Conservation (phyloP, 768 basidiomycete species). For the Mycena metata region DNA sequence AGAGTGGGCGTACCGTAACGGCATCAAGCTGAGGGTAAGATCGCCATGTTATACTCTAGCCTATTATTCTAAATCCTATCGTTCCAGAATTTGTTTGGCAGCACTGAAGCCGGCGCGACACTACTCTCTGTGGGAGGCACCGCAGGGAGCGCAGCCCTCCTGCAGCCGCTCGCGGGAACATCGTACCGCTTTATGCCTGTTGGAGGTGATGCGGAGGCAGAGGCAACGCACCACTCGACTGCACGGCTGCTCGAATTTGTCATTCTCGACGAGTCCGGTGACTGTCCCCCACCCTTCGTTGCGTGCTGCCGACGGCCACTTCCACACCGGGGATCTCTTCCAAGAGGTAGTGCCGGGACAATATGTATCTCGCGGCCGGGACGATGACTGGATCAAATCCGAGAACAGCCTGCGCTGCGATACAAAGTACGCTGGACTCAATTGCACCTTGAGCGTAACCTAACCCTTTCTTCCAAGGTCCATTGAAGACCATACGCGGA, state of each 20-base stretch:
- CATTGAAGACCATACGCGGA: slow-evolving; percentile 70
- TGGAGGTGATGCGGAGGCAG: slow-evolving; percentile 43
- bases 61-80: slow-evolving; percentile 33
- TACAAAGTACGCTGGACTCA: slow-evolving; percentile 61
- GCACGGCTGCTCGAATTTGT: slow-evolving; percentile 69
- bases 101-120: slow-evolving; percentile 69
- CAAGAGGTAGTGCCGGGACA: slow-evolving; percentile 62
- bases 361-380: slow-evolving; percentile 70
- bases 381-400: slow-evolving; percentile 83
- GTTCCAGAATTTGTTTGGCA: slow-evolving; percentile 67
- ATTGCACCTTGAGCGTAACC: slow-evolving; percentile 27
- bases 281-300: slow-evolving; percentile 70
- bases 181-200: slow-evolving; percentile 64
- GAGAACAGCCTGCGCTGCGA: slow-evolving; percentile 77
- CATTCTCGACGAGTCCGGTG: slow-evolving; percentile 66
- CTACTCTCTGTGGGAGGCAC: slow-evolving; percentile 58
- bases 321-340: slow-evolving; percentile 80
- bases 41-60: slow-evolving; percentile 30
- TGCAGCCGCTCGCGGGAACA: slow-evolving; percentile 59
- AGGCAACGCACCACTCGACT: slow-evolving; percentile 60
- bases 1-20: slow-evolving; percentile 62
- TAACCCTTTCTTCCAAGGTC: slow-evolving; percentile 50
- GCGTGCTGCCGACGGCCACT: slow-evolving; percentile 69
- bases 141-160: slow-evolving; percentile 51
- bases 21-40: slow-evolving; percentile 60